Evolutionary conservation across 2,329 filamentous ascomycete species (phyloP).

Genomic region (Madurella mycetomatis): DNA sequence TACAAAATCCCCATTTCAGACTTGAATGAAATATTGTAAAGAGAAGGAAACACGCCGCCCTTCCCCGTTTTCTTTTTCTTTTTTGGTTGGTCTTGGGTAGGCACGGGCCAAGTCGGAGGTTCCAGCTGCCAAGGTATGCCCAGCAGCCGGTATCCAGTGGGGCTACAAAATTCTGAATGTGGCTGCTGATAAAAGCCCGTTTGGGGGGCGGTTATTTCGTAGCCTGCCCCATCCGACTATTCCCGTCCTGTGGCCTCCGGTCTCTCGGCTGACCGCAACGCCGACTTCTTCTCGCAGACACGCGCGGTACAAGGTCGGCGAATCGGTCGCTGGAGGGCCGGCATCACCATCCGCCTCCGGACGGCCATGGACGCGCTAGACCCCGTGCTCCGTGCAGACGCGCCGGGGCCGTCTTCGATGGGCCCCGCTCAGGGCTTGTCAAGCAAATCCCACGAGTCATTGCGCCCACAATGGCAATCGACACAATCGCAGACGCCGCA

Average conservation of each 20-base stretch:
- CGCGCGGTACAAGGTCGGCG: constrained; percentile 15
- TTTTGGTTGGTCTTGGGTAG: not conserved
- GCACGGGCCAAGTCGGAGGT: constrained; percentile 11
- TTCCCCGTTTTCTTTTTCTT: too few relatives aligned
- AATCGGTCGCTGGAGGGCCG: constrained; percentile 19
- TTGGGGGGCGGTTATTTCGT: not conserved
- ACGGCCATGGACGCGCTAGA: constrained; percentile 15
- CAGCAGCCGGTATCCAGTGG: not conserved
- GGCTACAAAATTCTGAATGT: not conserved
- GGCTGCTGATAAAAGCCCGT: too few relatives aligned
- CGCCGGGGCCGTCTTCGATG: not conserved
- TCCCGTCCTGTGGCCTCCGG: constrained; percentile 5
- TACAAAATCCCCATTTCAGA: too few relatives aligned
- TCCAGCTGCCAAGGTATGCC: constrained; percentile 1
- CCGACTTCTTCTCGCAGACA: constrained; percentile 10
- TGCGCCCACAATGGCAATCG: constrained; percentile 1
- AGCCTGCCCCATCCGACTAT: not conserved
- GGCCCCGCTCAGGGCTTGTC: not conserved
- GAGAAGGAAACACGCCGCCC: too few relatives aligned
- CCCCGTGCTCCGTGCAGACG: constrained; percentile 17
- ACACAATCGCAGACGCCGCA: not conserved
- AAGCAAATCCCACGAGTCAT: not conserved
- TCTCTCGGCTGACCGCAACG: constrained; percentile 10
- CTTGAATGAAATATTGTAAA: too few relatives aligned
- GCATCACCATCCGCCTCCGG: constrained; percentile 11